Percentiles rank a stretch among this genome's conserved stretches.
Conservation (phyloP, 306 rosid genomes). For the Inga leiocalycina region DNA sequence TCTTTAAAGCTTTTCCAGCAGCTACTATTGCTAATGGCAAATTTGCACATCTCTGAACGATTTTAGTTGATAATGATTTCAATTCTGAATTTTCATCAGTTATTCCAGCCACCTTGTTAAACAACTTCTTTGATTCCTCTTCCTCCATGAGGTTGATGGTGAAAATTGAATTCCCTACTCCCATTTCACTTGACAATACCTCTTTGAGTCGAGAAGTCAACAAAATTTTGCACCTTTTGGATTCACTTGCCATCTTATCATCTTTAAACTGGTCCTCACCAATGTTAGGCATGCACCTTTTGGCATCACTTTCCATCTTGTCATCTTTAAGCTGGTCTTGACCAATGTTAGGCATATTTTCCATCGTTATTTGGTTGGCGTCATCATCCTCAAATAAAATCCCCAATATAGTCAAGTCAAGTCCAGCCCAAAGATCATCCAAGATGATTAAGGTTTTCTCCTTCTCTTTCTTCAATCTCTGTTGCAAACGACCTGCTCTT, state of each 20-base stretch:
- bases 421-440: slow-evolving; percentile 11
- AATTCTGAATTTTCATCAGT: background rate
- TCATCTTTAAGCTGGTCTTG: no score
- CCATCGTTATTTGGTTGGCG: background rate
- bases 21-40: background rate
- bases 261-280: background rate
- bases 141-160: background rate
- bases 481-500: background rate
- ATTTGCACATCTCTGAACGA: background rate
- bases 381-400: background rate
- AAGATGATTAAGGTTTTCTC: background rate
- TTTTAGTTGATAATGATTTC: background rate
- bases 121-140: background rate
- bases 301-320: no score
- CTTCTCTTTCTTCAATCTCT: background rate
- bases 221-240: no score
- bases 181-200: background rate
- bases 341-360: background rate
- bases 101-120: background rate
- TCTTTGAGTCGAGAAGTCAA: no score
- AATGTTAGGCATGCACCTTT: no score
- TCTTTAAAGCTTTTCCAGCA: slow-evolving; percentile 5
- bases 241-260: background rate
- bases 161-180: background rate
- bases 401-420: background rate